These are phyloP conservation scores for Monosporozyma unispora DNA, from an alignment of 805 yeast genomes.

Conservation along the genomic window DNA sequence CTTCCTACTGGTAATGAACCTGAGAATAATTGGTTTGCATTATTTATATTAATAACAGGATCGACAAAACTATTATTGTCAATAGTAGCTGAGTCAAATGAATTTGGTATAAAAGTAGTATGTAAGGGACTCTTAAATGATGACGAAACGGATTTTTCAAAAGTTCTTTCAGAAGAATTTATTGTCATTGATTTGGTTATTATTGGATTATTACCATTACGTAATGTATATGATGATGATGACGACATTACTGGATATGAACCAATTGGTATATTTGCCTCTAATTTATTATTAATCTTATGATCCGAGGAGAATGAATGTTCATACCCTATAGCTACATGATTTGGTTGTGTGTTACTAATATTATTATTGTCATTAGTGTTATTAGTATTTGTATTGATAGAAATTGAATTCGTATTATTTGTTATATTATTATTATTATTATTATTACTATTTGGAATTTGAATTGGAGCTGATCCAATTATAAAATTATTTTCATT, in stretches of 20 bases:
- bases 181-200: not conserved
- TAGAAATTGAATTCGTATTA: not conserved
- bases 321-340: not conserved
- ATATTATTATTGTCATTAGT: not conserved
- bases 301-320: not conserved
- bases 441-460: too few species aligned
- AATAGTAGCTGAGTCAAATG: not conserved
- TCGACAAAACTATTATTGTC: not conserved
- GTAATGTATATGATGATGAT: not conserved
- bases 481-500: not conserved
- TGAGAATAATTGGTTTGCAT: not conserved
- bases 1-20: not conserved
- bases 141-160: not conserved
- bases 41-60: not conserved
- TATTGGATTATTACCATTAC: not conserved
- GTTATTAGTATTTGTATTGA: not conserved
- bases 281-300: not conserved
- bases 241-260: not conserved
- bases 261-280: not conserved
- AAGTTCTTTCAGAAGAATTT: not conserved
- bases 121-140: not conserved
- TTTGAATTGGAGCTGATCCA: slow-evolving; percentile 1
- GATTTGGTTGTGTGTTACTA: not conserved
- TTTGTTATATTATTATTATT: not conserved
- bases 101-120: not conserved